These are phyloP conservation scores for Yamadazyma siamensis DNA, from an alignment of 1,139 yeast species.

Conservation along the genomic window DNA sequence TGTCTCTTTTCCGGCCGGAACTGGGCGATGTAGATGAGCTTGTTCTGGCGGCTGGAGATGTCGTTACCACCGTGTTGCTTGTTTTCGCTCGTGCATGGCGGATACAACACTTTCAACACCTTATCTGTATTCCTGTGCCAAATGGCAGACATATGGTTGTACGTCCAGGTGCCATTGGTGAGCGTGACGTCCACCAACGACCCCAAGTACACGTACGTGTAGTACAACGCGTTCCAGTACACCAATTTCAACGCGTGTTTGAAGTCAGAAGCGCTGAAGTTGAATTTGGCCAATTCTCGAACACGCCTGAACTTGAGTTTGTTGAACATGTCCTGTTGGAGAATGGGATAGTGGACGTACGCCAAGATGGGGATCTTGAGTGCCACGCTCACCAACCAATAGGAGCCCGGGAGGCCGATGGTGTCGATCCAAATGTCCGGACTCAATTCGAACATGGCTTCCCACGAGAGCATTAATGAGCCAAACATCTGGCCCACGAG, in stretches of 20 bases:
- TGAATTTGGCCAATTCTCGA: conserved; percentile 14
- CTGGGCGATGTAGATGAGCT: conserved; percentile 80
- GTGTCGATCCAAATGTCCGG: conserved; percentile 97
- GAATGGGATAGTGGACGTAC: conserved; percentile 91
- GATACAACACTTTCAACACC: conserved; percentile 80
- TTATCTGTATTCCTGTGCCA: conserved; percentile 50
- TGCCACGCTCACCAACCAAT: conserved; percentile 48
- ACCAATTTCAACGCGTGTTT: conserved; percentile 43
- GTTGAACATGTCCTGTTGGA: conserved; percentile 80
- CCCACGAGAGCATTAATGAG: conserved; percentile 61
- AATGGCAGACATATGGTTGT: conserved; percentile 59
- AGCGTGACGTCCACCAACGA: conserved; percentile 61
- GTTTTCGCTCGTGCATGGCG: conserved; percentile 76
- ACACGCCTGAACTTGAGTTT: conserved; percentile 43
- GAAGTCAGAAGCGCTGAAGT: conserved; percentile 16
- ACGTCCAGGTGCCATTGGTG: conserved; percentile 92
- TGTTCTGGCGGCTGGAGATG: conserved; percentile 40
- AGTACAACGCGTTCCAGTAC: conserved; percentile 71
- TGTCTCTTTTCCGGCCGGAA: conserved; percentile 96
- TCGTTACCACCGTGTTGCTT: background rate
- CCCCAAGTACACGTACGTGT: conserved; percentile 66
- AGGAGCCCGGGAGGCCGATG: conserved; percentile 87
- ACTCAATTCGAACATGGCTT: conserved; percentile 63
- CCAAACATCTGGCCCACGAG: conserved; percentile 87
- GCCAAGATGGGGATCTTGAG: conserved; percentile 74